phyloP scores from a whole-genome alignment of 2,329 filamentous ascomycete genomes.

The Hypoxylon sp. region DNA sequence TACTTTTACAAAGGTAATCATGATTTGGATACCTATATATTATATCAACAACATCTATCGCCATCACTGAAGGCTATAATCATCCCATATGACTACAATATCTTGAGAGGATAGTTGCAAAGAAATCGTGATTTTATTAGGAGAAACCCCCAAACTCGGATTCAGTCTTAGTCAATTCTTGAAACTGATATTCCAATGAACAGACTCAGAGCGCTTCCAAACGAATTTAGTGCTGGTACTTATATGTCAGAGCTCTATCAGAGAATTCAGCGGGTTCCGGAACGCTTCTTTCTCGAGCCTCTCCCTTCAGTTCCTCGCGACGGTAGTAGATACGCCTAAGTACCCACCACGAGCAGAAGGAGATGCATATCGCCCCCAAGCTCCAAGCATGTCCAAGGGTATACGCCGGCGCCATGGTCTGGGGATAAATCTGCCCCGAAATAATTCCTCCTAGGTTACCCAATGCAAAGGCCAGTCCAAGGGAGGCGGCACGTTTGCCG shows the following conservation, averaged over 20 bases:
- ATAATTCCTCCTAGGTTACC: slow-evolving; percentile 44
- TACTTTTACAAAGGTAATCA: too few species aligned
- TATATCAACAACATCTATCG: too few species aligned
- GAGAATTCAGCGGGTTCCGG: slow-evolving; percentile 31
- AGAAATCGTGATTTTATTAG: neutral
- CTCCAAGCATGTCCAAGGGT: slow-evolving; percentile 44
- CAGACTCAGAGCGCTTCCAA: neutral
- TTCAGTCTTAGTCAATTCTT: neutral
- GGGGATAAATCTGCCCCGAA: slow-evolving; percentile 45
- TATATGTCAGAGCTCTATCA: slow-evolving; percentile 38
- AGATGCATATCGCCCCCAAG: slow-evolving; percentile 39
- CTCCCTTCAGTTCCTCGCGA: slow-evolving; percentile 33
- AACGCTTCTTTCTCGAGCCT: slow-evolving; percentile 9
- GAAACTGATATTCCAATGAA: neutral
- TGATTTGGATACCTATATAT: too few species aligned
- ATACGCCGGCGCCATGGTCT: slow-evolving; percentile 40
- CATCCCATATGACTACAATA: too few species aligned
- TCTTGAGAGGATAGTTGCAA: neutral
- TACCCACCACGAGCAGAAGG: slow-evolving; percentile 41
- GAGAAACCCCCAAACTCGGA: neutral
- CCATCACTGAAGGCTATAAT: too few species aligned
- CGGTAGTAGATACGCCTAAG: slow-evolving; percentile 38
- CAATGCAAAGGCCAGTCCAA: slow-evolving; percentile 39
- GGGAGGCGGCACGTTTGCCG: slow-evolving; percentile 42
- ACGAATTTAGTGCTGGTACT: slow-evolving; percentile 37